Conservation (phyloP, 1,284 basidiomycete species). For the Omphalotus olearius region DNA sequence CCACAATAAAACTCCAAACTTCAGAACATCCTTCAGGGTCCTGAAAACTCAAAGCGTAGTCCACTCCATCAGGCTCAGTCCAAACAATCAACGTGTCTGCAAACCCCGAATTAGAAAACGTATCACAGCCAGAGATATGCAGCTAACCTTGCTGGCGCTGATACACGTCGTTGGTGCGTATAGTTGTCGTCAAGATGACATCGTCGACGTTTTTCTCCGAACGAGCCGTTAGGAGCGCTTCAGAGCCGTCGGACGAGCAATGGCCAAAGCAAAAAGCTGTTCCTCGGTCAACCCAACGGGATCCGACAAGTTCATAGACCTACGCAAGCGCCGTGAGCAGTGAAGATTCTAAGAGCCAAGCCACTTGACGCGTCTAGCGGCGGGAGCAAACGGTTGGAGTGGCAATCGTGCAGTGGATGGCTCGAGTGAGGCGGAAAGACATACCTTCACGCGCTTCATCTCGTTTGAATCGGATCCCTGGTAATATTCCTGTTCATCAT, state of each 20-base stretch:
- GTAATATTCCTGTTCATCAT: conserved; percentile 31
- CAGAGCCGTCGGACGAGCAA: conserved; percentile 72
- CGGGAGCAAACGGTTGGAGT: not conserved
- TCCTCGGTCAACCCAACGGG: conserved; percentile 90
- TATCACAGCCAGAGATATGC: conserved; percentile 21
- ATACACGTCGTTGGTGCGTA: conserved; percentile 83
- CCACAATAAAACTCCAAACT: conserved; percentile 95
- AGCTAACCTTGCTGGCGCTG: conserved; percentile 82
- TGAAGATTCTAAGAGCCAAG: not conserved
- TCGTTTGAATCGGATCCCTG: conserved; percentile 29
- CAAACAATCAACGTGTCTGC: conserved; percentile 97
- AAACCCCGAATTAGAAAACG: conserved; percentile 8
- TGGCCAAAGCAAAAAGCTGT: conserved; percentile 92
- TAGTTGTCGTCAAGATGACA: conserved; percentile 69
- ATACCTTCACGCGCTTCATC: conserved; percentile 38
- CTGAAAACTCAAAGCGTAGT: conserved; percentile 97
- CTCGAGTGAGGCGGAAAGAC: conserved; percentile 12
- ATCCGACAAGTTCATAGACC: conserved; percentile 79
- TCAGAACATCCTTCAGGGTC: conserved; percentile 94
- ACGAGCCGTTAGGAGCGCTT: conserved; percentile 82
- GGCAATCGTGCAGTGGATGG: not conserved
- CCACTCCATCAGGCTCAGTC: conserved; percentile 93
- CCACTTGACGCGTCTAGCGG: no score
- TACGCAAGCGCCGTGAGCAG: conserved; percentile 14
- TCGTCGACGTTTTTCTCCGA: conserved; percentile 71